Percentiles rank a stretch among this genome's conserved stretches.
Evolutionary conservation across 177 flowering plant genomes (phyloP).

Genomic region (Tripterygium wilfordii): DNA sequence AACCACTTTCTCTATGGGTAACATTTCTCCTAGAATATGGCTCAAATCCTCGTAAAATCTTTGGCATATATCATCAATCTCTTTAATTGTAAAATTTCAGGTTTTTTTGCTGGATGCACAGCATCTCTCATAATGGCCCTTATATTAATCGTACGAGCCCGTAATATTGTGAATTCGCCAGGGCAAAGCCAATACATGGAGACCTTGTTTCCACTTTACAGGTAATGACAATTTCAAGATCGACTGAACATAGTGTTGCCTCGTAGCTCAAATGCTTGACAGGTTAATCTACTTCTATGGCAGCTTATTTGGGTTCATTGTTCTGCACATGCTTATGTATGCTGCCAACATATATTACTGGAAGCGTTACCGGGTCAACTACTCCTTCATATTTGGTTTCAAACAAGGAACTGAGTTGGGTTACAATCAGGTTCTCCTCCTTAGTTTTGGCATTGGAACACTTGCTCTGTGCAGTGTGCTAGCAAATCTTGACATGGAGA

Average conservation of each 20-base stretch:
- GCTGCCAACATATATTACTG: conserved; percentile 31
- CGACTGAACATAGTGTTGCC: background rate
- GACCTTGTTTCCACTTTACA: conserved; percentile 65
- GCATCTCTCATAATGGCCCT: conserved; percentile 46
- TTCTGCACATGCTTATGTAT: conserved; percentile 40
- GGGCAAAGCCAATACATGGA: conserved; percentile 40
- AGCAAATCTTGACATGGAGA: conserved; percentile 25
- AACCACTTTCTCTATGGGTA: conserved; percentile 50
- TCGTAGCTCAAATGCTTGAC: background rate
- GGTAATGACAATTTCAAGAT: conserved; percentile 26
- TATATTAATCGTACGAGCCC: conserved; percentile 30
- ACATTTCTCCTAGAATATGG: background rate
- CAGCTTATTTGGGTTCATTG: conserved; percentile 45
- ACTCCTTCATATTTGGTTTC: conserved; percentile 66
- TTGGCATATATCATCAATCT: background rate
- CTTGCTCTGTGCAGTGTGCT: conserved; percentile 27
- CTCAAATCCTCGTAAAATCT: background rate
- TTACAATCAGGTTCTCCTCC: conserved; percentile 51
- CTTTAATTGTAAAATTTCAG: conserved; percentile 22
- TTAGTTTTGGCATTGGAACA: conserved; percentile 45
- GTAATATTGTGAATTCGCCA: conserved; percentile 18
- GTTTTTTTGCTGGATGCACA: conserved; percentile 63
- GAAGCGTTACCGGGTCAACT: conserved; percentile 46
- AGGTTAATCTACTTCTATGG: background rate
- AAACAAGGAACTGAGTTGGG: conserved; percentile 66